Evolutionary conservation across 768 basidiomycete genomes (phyloP), one percentile per base, ranked within the genome.

Genomic region (Kwoniella heveanensis): DNA sequence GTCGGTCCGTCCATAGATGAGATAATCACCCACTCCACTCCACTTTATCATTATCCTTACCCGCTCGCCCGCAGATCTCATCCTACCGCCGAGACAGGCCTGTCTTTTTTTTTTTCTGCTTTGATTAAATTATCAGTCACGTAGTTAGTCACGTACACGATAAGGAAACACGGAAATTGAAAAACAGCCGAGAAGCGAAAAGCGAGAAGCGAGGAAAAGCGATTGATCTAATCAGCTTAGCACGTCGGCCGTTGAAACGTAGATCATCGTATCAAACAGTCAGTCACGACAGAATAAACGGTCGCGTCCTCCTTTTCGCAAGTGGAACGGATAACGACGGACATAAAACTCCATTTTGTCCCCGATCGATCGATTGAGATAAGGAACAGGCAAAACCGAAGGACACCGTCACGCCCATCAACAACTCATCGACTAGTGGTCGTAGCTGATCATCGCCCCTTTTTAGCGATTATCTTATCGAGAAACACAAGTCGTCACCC

Each of bases 61-160:
- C 39, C 39, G 39, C 9, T 19, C 19, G 19, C 39, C 39, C 39
- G 39, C 8, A 44, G 39, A 44, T 44, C 39, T 44, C 39, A 44
- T 19, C 17, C 3, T 4, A 44, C 17, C 39, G 7, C 32, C n/a
- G n/a, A n/a, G n/a, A n/a, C n/a, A n/a, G n/a, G n/a, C n/a, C n/a
- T n/a, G n/a, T n/a, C n/a, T n/a, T n/a, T n/a, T n/a, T n/a, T n/a
- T n/a, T n/a, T n/a, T n/a, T n/a, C 15, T 44, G 9, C 19, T 44
- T 44, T 19, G 39, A 44, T 44, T 44, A 44, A 44, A 44, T 44
- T 44, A 44, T 44, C 39, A 44, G 39, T 44, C 39, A 44, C 39
- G 39, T 44, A 44, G 39, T 44, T 44, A 44, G 39, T 44, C 39
- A 44, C 39, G 39, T 44, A 44, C 39, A 44, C 39, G 39, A 19